phyloP scores from a whole-genome alignment of 306 rosid species.

The Notholithocarpus densiflorus region DNA sequence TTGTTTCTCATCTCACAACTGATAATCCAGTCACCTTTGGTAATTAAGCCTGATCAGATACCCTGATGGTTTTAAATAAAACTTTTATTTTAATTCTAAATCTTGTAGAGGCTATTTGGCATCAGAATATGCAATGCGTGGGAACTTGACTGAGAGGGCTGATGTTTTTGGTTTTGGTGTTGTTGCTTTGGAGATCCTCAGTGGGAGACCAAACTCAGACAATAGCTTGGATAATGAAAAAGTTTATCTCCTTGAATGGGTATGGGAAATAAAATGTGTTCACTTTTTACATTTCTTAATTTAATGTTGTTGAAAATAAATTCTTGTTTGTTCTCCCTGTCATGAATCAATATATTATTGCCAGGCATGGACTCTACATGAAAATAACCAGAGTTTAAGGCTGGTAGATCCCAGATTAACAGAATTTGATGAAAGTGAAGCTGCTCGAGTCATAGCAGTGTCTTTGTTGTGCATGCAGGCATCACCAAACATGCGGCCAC shows the following conservation, averaged over 20 bases:
- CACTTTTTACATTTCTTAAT: no score
- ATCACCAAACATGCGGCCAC: slow-evolving; percentile 53
- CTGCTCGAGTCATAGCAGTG: slow-evolving; percentile 39
- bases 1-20: no score
- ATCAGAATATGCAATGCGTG: slow-evolving; percentile 80
- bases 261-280: slow-evolving; percentile 9
- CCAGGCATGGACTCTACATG: slow-evolving; percentile 67
- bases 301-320: no score
- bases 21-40: no score
- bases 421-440: slow-evolving; percentile 45
- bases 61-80: no score
- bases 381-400: slow-evolving; percentile 31
- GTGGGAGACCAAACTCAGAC: slow-evolving; percentile 68
- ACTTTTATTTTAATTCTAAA: background rate
- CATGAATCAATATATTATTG: no score
- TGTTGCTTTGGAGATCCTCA: slow-evolving; percentile 65
- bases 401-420: slow-evolving; percentile 46
- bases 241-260: slow-evolving; percentile 74
- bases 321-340: no score
- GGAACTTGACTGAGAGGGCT: slow-evolving; percentile 77
- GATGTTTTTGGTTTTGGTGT: slow-evolving; percentile 82
- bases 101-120: slow-evolving; percentile 76
- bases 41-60: no score
- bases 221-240: slow-evolving; percentile 49
- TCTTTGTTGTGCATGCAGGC: slow-evolving; percentile 60